These are phyloP conservation scores for Didymella sp. DNA, from an alignment of 2,329 filamentous ascomycete species.

Conservation along the genomic window DNA sequence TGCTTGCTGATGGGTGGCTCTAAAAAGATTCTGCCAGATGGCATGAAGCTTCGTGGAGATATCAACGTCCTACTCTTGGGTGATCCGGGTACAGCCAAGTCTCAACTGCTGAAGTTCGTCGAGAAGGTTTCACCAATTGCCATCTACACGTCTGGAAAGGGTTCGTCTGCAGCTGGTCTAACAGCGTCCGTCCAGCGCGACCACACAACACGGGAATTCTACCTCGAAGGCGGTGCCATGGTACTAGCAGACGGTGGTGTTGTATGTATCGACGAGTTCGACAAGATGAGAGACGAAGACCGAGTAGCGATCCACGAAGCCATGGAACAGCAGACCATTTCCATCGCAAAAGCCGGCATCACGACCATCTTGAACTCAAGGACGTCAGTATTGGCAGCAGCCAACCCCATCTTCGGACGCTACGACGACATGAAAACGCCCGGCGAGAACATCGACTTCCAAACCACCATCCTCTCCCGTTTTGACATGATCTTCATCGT, in stretches of 20 bases:
- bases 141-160: slow-evolving; percentile 98
- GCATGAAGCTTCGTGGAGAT: slow-evolving; percentile 96
- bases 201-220: slow-evolving; percentile 90
- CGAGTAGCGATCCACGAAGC: slow-evolving; percentile 98
- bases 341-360: slow-evolving; percentile 97
- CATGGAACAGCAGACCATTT: slow-evolving; percentile 99
- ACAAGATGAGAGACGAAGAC: slow-evolving; percentile 99
- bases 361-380: slow-evolving; percentile 96
- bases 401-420: slow-evolving; percentile 95
- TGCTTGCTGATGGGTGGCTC: slow-evolving; percentile 93
- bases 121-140: slow-evolving; percentile 96
- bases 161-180: slow-evolving; percentile 94
- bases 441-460: slow-evolving; percentile 98
- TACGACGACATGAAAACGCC: slow-evolving; percentile 98
- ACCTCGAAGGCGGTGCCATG: slow-evolving; percentile 97
- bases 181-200: slow-evolving; percentile 97
- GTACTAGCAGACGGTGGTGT: slow-evolving; percentile 96
- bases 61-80: slow-evolving; percentile 97
- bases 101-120: slow-evolving; percentile 95
- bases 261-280: slow-evolving; percentile 98
- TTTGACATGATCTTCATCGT: slow-evolving; percentile 99
- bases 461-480: slow-evolving; percentile 95
- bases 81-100: slow-evolving; percentile 98
- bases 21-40: slow-evolving; percentile 96
- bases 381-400: slow-evolving; percentile 92